Base-by-base conservation (phyloP, 495 filamentous ascomycete species). In the Xylaria grammica region DNA sequence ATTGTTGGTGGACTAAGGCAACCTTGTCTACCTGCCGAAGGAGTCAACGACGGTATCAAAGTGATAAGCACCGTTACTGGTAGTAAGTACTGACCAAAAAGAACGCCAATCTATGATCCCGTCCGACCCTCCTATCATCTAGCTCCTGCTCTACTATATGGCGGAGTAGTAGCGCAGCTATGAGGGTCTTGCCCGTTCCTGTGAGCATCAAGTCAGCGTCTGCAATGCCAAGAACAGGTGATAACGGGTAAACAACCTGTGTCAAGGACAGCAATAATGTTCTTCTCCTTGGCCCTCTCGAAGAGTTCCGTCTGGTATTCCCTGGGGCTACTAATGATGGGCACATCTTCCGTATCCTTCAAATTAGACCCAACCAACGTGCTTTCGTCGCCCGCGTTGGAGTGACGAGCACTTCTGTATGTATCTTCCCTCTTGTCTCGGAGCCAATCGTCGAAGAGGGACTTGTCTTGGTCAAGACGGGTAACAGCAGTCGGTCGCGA, bases 121-220 rank as follows among this genome's bases (percentile, higher is more conserved):
- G 82, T 19, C 89, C 91, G 22, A 75, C 68, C 1, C 77, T 83
- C 36, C 96, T 85, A 65, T 87, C 78, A 58, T 91, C 87, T 7
- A 97, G 78, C 75, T 98, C 95, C 60, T 89, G 80, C 27, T 93
- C 85, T 19, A 98, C 80, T 22, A 88, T 86, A 67, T 95, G 85
- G 49, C 89, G 88, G 19, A 99, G 79, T 6, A 99, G 85, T 30
- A 98, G 81, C 17, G 93, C 94, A 0, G 96, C 95, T 69, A 99
- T 97, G 26, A 97, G 80, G 0, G 95, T 99, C 74, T 99, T 99
- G 17, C 95, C 95, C n/a, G 96, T 93, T 40, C 95, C 91, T 92
- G 58, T n/a, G 42, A 27, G 20, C 24, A n/a, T 50, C 38, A 3
- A 57, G 51, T 71, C 52, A 65, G 58, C 24, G 55, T 62, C 7